These are phyloP conservation scores for Magnaporthiopsis rhizophila DNA, from an alignment of 2,329 filamentous ascomycete species.

Conservation along the genomic window DNA sequence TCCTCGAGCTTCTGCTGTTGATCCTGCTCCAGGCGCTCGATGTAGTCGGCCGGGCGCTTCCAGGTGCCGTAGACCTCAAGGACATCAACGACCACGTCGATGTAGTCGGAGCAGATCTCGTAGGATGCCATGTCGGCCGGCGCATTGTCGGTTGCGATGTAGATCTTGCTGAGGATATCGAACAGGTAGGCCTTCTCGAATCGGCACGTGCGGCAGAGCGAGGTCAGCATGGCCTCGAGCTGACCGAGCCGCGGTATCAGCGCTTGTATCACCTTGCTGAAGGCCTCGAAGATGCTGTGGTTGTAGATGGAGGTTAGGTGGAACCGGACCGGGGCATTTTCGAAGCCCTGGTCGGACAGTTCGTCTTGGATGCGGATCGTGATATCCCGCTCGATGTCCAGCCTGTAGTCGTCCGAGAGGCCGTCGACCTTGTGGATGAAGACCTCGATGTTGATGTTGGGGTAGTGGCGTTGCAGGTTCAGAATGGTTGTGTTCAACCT, in stretches of 20 bases:
- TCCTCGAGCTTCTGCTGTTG: conserved; percentile 57
- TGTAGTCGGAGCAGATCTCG: conserved; percentile 97
- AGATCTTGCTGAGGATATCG: conserved; percentile 96
- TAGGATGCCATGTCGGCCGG: conserved; percentile 94
- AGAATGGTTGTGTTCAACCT: conserved; percentile 84
- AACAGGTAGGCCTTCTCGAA: conserved; percentile 99
- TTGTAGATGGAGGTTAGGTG: conserved; percentile 98
- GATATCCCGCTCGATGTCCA: conserved; percentile 93
- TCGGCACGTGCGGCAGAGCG: conserved; percentile 83
- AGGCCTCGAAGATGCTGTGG: conserved; percentile 93
- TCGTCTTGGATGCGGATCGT: conserved; percentile 95
- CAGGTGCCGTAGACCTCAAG: conserved; percentile 88
- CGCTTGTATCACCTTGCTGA: conserved; percentile 97
- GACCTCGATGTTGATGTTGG: conserved; percentile 92
- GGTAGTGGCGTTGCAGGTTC: conserved; percentile 79
- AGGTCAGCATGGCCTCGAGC: conserved; percentile 88
- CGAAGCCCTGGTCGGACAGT: conserved; percentile 83
- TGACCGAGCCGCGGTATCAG: conserved; percentile 89
- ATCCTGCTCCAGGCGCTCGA: conserved; percentile 47
- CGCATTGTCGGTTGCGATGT: conserved; percentile 91
- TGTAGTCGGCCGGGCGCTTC: conserved; percentile 47
- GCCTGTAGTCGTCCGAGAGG: conserved; percentile 92
- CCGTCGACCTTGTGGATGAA: conserved; percentile 99
- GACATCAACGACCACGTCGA: conserved; percentile 95
- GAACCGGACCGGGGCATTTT: conserved; percentile 89